A percentile compares a stretch with the other conserved stretches of the same genome.
These are phyloP conservation scores for Kluyveromyces lactis DNA, from an alignment of 805 yeast species.

Conservation along the genomic window DNA sequence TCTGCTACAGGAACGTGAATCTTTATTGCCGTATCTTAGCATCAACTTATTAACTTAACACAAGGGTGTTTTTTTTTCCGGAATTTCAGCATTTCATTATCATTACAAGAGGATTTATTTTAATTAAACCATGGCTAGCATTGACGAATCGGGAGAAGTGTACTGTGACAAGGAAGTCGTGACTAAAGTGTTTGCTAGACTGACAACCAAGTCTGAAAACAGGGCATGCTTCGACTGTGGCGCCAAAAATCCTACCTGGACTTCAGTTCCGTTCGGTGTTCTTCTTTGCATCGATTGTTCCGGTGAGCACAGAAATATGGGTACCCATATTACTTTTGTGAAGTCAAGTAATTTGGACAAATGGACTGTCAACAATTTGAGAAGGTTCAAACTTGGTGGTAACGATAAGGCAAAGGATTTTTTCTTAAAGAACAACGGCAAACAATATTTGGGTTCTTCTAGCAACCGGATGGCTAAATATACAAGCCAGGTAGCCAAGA, in stretches of 20 bases:
- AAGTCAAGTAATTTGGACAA: slow-evolving; percentile 87
- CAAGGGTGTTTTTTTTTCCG: no score
- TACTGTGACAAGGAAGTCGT: slow-evolving; percentile 63
- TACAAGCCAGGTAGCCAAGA: slow-evolving; percentile 68
- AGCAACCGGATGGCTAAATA: slow-evolving; percentile 71
- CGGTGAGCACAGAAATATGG: slow-evolving; percentile 90
- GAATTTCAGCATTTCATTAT: no score
- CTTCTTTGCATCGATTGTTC: slow-evolving; percentile 90
- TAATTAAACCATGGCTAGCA: not conserved
- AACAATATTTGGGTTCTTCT: slow-evolving; percentile 46
- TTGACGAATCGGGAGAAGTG: slow-evolving; percentile 28
- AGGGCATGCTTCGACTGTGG: slow-evolving; percentile 89
- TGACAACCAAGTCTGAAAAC: slow-evolving; percentile 62
- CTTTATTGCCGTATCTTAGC: no score
- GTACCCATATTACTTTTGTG: slow-evolving; percentile 93
- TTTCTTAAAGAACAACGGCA: slow-evolving; percentile 78
- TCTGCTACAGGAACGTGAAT: no score
- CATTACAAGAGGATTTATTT: no score
- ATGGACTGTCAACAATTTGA: slow-evolving; percentile 85
- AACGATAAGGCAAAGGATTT: slow-evolving; percentile 80
- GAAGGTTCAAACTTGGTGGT: slow-evolving; percentile 92
- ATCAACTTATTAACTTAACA: no score
- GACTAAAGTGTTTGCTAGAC: slow-evolving; percentile 50
- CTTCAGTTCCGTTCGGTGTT: slow-evolving; percentile 93
- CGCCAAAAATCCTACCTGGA: slow-evolving; percentile 95